Conservation (phyloP, 352 stramenopile species). For the Phytophthora tubulina region DNA sequence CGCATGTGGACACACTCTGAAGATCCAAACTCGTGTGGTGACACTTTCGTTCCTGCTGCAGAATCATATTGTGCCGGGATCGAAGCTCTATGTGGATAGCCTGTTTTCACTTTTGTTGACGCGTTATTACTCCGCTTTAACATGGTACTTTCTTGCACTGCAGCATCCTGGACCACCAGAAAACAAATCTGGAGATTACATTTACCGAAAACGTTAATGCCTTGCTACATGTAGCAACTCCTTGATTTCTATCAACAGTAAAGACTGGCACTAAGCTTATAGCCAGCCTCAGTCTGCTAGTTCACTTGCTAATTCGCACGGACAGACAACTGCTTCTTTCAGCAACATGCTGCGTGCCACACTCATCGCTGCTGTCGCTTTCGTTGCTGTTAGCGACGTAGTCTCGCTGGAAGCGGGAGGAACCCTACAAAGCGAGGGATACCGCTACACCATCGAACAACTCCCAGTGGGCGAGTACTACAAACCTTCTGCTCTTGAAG, state of each 20-base stretch:
- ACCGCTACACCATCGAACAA: constrained; percentile 16
- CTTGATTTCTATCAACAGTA: constrained; percentile 12
- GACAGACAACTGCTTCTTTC: not conserved
- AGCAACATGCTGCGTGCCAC: constrained; percentile 9
- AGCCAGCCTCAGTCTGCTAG: not conserved
- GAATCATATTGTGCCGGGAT: constrained; percentile 3
- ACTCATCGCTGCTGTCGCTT: not conserved
- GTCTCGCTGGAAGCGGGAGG: not conserved
- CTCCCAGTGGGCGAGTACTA: constrained; percentile 42
- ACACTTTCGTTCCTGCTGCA: not conserved
- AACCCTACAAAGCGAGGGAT: constrained; percentile 3
- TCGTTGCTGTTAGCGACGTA: constrained; percentile 6
- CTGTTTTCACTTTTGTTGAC: not conserved
- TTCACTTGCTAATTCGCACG: constrained; percentile 23
- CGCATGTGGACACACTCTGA: no score
- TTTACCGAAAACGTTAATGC: not conserved
- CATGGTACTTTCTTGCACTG: constrained; percentile 10
- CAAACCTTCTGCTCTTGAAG: constrained; percentile 33
- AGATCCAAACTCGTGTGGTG: no score
- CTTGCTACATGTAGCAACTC: not conserved
- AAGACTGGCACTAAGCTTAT: not conserved
- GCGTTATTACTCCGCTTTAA: constrained; percentile 14
- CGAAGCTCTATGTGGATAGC: constrained; percentile 14
- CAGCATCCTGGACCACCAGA: constrained; percentile 21
- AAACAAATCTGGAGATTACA: constrained; percentile 16